Base-by-base conservation (phyloP, 495 filamentous ascomycete genomes). In the Delitschia confertaspora region DNA sequence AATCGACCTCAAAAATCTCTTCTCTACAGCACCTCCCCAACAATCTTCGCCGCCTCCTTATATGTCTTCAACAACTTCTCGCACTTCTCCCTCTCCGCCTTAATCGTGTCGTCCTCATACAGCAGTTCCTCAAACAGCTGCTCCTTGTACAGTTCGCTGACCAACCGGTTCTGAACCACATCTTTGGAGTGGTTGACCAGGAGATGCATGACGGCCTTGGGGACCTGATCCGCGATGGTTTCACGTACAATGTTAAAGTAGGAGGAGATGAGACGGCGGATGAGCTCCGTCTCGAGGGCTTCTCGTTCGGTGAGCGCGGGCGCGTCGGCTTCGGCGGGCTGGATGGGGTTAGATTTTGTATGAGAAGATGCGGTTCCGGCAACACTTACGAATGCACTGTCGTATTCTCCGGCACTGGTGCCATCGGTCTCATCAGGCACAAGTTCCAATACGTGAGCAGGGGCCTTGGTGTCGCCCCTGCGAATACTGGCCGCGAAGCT, bases 241-340 rank as follows among this genome's bases (percentile, higher is more conserved):
- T 98, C 91, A 39, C 91, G 83, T 8, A 98, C 91, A 52, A 98
- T 98, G 57, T 93, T 88, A 72, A 98, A 98, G 64, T 98, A 98
- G 1, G 87, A 95, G 38, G 83, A 88, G 55, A 98, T 98, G 24
- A 98, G 72, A 23, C 88, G 83, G 23, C 89, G 85, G 59, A 98
- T 98, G 18, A 98, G 76, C 64, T 98, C 91, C 6, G 91, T 95
- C 64, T 98, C 91, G 69, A 98, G 81, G 20, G 89, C 78, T 68
- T 98, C 91, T 34, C 93, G 81, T 37, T 98, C 91, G 2, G 86
- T 95, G 47, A 98, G 76, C 45, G 84, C 85, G 9, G 87, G 85
- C 20, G 56, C 53, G 16, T 93, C 84, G 34, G 69, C 66, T 31
- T 60, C 49, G 27, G 37, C 33, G 48, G 61, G 56, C 55, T 64